Percentiles rank a stretch among this genome's conserved stretches.
phyloP scores from a whole-genome alignment of 1,284 basidiomycete species.

The Tremellales sp. region DNA sequence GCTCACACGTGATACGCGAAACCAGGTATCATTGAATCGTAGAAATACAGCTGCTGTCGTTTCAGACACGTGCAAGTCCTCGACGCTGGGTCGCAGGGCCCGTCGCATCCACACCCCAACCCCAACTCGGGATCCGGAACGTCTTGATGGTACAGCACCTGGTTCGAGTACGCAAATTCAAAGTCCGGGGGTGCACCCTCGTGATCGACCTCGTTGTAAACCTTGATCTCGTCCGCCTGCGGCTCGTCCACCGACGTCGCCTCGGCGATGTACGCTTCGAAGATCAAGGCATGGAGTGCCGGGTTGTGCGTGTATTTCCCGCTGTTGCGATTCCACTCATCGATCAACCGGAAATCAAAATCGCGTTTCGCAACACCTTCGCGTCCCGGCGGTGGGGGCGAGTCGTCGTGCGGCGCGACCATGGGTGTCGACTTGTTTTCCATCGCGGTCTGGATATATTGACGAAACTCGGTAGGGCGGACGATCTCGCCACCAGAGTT shows the following conservation, averaged over 20 bases:
- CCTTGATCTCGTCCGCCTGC: conserved; percentile 59
- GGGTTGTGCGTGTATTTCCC: conserved; percentile 19
- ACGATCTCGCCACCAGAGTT: too few species aligned
- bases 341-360: conserved; percentile 16
- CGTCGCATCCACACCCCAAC: conserved; percentile 66
- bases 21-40: conserved; percentile 47
- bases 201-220: conserved; percentile 63
- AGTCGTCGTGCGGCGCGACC: too few species aligned
- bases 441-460: too few species aligned
- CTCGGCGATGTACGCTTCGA: conserved; percentile 58
- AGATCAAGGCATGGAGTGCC: conserved; percentile 49
- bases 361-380: conserved; percentile 19
- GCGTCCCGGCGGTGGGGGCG: conserved; percentile 20
- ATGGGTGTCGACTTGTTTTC: too few species aligned
- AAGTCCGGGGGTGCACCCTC: conserved; percentile 56
- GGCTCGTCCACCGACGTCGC: conserved; percentile 61
- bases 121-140: conserved; percentile 66
- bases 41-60: conserved; percentile 55
- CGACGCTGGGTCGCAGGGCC: conserved; percentile 65
- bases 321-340: conserved; percentile 21
- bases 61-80: conserved; percentile 64
- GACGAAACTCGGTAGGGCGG: too few species aligned
- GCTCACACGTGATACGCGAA: conserved; percentile 61
- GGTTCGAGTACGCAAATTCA: conserved; percentile 43
- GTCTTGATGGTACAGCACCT: conserved; percentile 63